Conservation (phyloP, 805 yeast species). For the Kockiozyma suomiensis region DNA sequence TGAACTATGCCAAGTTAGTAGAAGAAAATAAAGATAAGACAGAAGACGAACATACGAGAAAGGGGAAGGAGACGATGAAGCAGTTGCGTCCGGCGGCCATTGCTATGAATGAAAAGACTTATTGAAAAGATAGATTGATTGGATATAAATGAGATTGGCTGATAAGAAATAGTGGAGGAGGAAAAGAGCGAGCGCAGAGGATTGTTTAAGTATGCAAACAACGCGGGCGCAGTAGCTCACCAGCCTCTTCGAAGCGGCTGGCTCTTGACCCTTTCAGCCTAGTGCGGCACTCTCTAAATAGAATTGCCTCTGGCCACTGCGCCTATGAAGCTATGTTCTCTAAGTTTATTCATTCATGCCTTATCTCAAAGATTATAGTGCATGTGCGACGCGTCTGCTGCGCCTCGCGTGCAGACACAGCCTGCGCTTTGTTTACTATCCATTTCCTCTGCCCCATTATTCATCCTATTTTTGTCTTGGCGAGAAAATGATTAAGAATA, state of each 20-base stretch:
- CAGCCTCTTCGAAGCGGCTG: neutral
- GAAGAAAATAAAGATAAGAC: neutral
- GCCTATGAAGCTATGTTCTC: no score
- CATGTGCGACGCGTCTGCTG: no score
- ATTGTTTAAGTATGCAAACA: neutral
- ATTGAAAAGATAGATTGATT: no score
- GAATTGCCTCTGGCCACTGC: no score
- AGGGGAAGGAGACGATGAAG: conserved; percentile 42
- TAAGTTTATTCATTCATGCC: no score
- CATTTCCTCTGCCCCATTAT: no score
- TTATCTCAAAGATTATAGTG: no score
- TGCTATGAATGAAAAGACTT: neutral
- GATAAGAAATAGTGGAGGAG: neutral
- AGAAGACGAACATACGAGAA: conserved; percentile 21
- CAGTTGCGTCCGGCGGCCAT: conserved; percentile 40
- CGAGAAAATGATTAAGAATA: no score
- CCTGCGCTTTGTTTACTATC: no score
- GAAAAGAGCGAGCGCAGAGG: neutral
- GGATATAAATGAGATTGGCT: no score
- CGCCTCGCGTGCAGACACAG: no score
- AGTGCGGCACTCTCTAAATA: neutral
- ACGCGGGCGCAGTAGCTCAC: neutral
- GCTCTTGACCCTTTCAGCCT: neutral
- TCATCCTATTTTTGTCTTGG: no score
- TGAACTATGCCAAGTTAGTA: conserved; percentile 7